Base-by-base conservation (phyloP, 2,329 filamentous ascomycete species). In the Penicillium sp. region DNA sequence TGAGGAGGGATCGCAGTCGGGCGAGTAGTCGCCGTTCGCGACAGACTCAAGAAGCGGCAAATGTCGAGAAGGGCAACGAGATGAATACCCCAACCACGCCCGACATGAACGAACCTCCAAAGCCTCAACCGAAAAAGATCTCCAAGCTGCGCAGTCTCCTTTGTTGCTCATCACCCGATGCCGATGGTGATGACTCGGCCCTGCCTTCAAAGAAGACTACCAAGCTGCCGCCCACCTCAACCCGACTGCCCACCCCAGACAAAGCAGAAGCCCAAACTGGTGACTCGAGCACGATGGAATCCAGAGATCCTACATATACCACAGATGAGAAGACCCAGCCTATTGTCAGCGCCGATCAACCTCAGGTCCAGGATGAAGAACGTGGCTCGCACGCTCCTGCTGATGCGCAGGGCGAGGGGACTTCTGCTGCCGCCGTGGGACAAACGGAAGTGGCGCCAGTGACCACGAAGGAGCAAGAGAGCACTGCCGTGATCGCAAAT, bases 1-100 rank as follows among this genome's bases (percentile, higher is more conserved):
- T 82, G 61, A 81, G 83, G 66, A 80, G 85, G 67, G 88, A 88
- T 75, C 84, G 85, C 64, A 90, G 87, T 74, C 81, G 84, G 58
- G 85, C 84, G 63, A 90, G 86, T 75, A 86, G 74, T 57, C 70
- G 70, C 58, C 66, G 71, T 53, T 74, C 73, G 52, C 75, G 71
- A 60, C 70, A 70, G 52, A 71, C 71, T 33, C 69, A 71, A 51
- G 66, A 71, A 47, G 62, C 65, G 42, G 62, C 68, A 37, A 70
- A 65, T 51, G 65, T 59, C 50, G 68, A 70, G 48, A 65, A 70
- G 56, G 60, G 71, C 18, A 73, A 72, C 45, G 55, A 60, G 45
- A 60, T 66, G 40, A 64, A 52, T 14, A 57, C 54, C 16, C 59
- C 66, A n/a, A 61, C 54, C 14, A 54, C 64, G 33, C 66, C 72